These are phyloP conservation scores for Fusarium goolgardi DNA, from an alignment of 2,329 filamentous ascomycete species.

Conservation along the genomic window DNA sequence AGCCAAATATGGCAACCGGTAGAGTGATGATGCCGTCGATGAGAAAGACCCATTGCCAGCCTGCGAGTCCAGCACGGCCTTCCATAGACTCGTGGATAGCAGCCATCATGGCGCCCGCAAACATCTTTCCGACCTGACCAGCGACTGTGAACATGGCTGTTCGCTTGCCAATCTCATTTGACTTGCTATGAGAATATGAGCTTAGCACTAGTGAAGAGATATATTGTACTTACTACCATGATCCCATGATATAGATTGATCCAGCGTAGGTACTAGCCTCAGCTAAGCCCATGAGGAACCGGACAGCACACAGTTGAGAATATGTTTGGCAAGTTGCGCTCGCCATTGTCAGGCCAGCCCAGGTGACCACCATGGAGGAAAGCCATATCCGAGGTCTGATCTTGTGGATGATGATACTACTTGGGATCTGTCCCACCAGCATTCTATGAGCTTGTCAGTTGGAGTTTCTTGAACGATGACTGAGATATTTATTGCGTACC, in stretches of 20 bases:
- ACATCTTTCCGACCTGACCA: slow-evolving; percentile 67
- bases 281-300: slow-evolving; percentile 44
- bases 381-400: slow-evolving; percentile 69
- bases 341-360: slow-evolving; percentile 66
- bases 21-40: slow-evolving; percentile 41
- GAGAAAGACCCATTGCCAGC: slow-evolving; percentile 61
- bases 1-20: slow-evolving; percentile 39
- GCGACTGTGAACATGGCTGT: slow-evolving; percentile 69
- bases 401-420: slow-evolving; percentile 69
- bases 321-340: slow-evolving; percentile 50
- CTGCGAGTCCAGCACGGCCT: slow-evolving; percentile 54
- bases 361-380: slow-evolving; percentile 68
- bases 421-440: slow-evolving; percentile 66
- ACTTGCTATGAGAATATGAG: slow-evolving; percentile 45
- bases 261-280: slow-evolving; percentile 49
- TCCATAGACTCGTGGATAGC: slow-evolving; percentile 52
- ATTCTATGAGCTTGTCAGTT: slow-evolving; percentile 35
- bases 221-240: slow-evolving; percentile 59
- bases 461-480: accelerated
- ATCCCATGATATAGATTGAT: slow-evolving; percentile 53
- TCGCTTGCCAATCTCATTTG: slow-evolving; percentile 67
- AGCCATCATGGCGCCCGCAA: slow-evolving; percentile 68
- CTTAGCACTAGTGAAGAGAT: accelerated
- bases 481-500: slow-evolving; percentile 34
- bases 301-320: slow-evolving; percentile 45